Percentiles rank a stretch among this genome's conserved stretches.
Evolutionary conservation across 345 rosid genomes (phyloP).

Genomic region (Angophora floribunda): DNA sequence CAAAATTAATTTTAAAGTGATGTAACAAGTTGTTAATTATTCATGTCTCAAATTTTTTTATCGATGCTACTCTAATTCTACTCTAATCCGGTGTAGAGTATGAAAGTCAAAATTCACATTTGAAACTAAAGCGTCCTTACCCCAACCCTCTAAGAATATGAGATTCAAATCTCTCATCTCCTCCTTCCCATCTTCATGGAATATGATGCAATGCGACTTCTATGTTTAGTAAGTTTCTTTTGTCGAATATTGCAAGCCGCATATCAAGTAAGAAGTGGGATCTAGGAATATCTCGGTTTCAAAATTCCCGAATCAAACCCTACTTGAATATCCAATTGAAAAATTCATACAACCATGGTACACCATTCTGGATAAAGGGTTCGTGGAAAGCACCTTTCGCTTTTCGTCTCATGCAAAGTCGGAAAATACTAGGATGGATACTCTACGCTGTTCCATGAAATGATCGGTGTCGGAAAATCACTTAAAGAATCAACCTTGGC

Average conservation of each 20-base stretch:
- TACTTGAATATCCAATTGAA: not conserved
- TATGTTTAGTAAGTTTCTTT: not conserved
- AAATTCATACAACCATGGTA: not conserved
- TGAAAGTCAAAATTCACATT: no score
- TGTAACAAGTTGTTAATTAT: not conserved
- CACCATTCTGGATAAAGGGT: not conserved
- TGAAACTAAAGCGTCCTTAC: no score
- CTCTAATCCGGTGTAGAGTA: no score
- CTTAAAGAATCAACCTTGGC: not conserved
- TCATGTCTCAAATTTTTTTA: rapidly evolving
- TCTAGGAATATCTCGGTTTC: not conserved
- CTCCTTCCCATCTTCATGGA: rapidly evolving
- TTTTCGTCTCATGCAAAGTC: not conserved
- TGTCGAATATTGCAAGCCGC: not conserved
- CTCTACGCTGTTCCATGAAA: not conserved
- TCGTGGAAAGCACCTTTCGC: not conserved
- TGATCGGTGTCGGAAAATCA: not conserved
- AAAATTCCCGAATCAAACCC: not conserved
- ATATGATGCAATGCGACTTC: not conserved
- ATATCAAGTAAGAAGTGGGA: not conserved
- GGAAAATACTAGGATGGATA: not conserved
- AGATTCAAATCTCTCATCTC: no score
- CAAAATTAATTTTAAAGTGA: not conserved
- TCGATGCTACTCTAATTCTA: no score
- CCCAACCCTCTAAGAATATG: no score